A percentile compares a stretch with the other conserved stretches of the same genome.
These are phyloP conservation scores for Debaryomyces castellii DNA, from an alignment of 805 yeast genomes.

Conservation along the genomic window DNA sequence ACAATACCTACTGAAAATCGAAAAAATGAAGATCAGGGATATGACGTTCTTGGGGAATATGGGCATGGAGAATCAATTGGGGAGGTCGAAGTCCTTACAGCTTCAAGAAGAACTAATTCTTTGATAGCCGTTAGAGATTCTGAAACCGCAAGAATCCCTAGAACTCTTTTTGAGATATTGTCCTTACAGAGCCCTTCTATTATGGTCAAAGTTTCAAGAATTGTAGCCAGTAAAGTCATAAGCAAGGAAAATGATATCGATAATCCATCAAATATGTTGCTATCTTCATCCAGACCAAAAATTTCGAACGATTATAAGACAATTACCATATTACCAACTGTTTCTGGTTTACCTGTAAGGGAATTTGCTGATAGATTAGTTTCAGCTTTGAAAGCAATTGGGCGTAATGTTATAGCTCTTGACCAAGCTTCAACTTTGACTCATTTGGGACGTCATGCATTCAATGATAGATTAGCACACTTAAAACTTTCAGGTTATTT, in stretches of 20 bases:
- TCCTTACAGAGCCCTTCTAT: constrained; percentile 85
- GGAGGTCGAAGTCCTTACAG: constrained; percentile 90
- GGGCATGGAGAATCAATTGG: constrained; percentile 96
- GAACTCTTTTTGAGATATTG: constrained; percentile 81
- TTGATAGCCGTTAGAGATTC: constrained; percentile 89
- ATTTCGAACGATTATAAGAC: constrained; percentile 65
- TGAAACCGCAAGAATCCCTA: constrained; percentile 89
- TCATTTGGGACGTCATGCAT: constrained; percentile 88
- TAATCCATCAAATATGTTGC: constrained; percentile 15
- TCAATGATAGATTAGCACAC: constrained; percentile 76
- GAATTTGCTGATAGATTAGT: constrained; percentile 79
- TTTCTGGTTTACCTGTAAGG: constrained; percentile 77
- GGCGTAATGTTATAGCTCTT: constrained; percentile 71
- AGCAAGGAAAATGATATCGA: constrained; percentile 11
- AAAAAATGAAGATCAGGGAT: constrained; percentile 6
- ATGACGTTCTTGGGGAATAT: constrained; percentile 62
- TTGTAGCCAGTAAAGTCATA: constrained; percentile 65
- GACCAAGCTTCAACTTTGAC: constrained; percentile 78
- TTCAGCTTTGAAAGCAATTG: constrained; percentile 69
- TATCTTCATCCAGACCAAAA: constrained; percentile 26
- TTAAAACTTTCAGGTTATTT: constrained; percentile 86
- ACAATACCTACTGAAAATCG: constrained; percentile 7
- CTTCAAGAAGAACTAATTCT: constrained; percentile 64
- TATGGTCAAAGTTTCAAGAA: constrained; percentile 83
- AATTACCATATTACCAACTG: constrained; percentile 78